A percentile compares a stretch with the other conserved stretches of the same genome.
Evolutionary conservation across 305 asterid genomes (phyloP).

Genomic region (Fraxinus albicans): DNA sequence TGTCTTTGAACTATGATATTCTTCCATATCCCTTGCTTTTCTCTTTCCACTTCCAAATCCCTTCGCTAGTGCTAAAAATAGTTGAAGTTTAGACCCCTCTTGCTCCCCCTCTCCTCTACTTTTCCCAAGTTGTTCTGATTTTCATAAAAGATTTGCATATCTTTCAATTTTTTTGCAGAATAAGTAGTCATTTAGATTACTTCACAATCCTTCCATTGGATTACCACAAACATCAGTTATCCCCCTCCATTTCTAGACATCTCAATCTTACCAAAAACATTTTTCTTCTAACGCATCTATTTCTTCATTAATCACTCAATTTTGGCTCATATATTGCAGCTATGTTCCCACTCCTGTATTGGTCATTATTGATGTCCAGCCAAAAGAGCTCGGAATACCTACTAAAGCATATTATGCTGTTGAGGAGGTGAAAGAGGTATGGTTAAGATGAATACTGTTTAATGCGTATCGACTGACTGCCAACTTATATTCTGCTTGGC

Average conservation of each 20-base stretch:
- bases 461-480: background rate
- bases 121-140: background rate
- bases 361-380: slow-evolving; percentile 91
- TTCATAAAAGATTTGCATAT: background rate
- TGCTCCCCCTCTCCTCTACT: background rate
- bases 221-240: background rate
- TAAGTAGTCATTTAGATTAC: background rate
- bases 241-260: background rate
- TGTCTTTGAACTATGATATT: background rate
- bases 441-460: background rate
- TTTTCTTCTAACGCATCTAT: background rate
- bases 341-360: slow-evolving; percentile 85
- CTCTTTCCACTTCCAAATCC: background rate
- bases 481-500: background rate
- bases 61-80: background rate
- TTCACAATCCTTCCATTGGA: background rate
- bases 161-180: background rate
- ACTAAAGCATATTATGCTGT: slow-evolving; percentile 94
- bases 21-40: background rate
- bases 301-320: background rate
- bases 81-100: background rate
- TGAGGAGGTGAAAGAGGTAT: slow-evolving; percentile 96
- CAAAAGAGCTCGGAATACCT: slow-evolving; percentile 89
- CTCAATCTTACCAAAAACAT: background rate
- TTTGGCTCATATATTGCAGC: slow-evolving; percentile 42